Base-by-base conservation (phyloP, 2,329 filamentous ascomycete species). In the Pseudogymnoascus sp. region DNA sequence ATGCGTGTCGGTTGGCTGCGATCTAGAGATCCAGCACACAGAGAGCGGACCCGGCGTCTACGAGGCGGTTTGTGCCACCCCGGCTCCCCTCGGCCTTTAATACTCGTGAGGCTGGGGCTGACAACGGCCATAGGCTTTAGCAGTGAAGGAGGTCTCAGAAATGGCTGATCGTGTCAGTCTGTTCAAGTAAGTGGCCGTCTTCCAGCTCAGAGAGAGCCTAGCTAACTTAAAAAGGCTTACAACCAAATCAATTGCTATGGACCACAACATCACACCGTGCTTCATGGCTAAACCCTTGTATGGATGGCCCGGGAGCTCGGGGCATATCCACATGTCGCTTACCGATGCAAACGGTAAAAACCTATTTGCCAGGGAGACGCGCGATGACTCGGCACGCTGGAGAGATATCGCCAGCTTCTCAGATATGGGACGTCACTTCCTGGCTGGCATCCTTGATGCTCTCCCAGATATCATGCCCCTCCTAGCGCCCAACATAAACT, bases 221-320 rank as follows among this genome's bases (percentile, higher is more conserved):
- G n/a, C 38, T 41, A 41, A 41, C 7, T 11, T 39, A 41, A 19
- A 41, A 41, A 41, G 38, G 38, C 38, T 41, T 41, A 41, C 38
- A 41, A 41, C 96, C 67, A 97, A 96, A 77, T 92, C 91, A 10
- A 84, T 96, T 39, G 91, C 90, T 49, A 89, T 86, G 63, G 89
- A 91, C 72, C 90, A 92, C 73, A 91, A 91, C 68, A 96, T 99
- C 72, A 96, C 91, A 0, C 94, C 94, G 0, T 96, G 91, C 75
- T 99, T 99, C 80, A 99, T 99, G 94, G 94, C 94, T n/a, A 99
- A 99, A 76, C 94, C 94, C 2, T 87, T 89, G 68, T 84, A 95
- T 70, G 92, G 92, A 0, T 80, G 97, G 0, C 94, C 94, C 0
- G 94, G 94, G 52, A 97, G 97, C 78, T 94, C 89, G 66, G 94